These are phyloP conservation scores for Macrocybe gigantea DNA, from an alignment of 768 basidiomycete genomes.

Conservation along the genomic window DNA sequence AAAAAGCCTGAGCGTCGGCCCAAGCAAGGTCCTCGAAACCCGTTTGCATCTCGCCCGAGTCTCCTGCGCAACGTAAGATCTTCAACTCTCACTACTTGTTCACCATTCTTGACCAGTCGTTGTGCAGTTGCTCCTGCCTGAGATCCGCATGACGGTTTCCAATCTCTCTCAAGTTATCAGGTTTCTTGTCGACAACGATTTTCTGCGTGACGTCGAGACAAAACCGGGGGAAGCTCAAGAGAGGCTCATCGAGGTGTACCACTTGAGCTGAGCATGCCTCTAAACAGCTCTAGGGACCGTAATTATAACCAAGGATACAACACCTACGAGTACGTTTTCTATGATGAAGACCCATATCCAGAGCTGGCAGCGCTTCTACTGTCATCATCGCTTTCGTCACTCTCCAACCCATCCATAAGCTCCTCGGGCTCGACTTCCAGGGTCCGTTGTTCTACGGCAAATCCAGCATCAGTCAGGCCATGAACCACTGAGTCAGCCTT, in stretches of 20 bases:
- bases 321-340: too few relatives aligned
- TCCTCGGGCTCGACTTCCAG: slow-evolving; percentile 57
- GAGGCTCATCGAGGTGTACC: slow-evolving; percentile 52
- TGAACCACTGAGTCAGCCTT: slow-evolving; percentile 69
- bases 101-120: background rate
- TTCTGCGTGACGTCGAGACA: slow-evolving; percentile 74
- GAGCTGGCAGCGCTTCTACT: slow-evolving; percentile 23
- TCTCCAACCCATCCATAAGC: slow-evolving; percentile 32
- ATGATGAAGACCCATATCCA: background rate
- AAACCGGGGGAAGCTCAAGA: slow-evolving; percentile 70
- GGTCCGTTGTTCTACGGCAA: slow-evolving; percentile 67
- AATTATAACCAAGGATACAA: too few relatives aligned
- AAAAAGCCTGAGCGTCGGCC: slow-evolving; percentile 10
- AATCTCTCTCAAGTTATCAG: slow-evolving; percentile 90
- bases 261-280: too few relatives aligned
- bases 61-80: slow-evolving; percentile 72
- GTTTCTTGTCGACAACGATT: slow-evolving; percentile 88
- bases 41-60: slow-evolving; percentile 61
- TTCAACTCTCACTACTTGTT: background rate
- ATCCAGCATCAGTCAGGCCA: slow-evolving; percentile 64
- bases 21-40: slow-evolving; percentile 49
- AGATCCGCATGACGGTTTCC: slow-evolving; percentile 83
- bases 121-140: slow-evolving; percentile 68
- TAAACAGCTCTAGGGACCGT: too few relatives aligned
- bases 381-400: slow-evolving; percentile 25